Percentiles rank a stretch among this genome's conserved stretches.
Conservation (phyloP, 2,329 filamentous ascomycete species). For the Podosphaera fusca region DNA sequence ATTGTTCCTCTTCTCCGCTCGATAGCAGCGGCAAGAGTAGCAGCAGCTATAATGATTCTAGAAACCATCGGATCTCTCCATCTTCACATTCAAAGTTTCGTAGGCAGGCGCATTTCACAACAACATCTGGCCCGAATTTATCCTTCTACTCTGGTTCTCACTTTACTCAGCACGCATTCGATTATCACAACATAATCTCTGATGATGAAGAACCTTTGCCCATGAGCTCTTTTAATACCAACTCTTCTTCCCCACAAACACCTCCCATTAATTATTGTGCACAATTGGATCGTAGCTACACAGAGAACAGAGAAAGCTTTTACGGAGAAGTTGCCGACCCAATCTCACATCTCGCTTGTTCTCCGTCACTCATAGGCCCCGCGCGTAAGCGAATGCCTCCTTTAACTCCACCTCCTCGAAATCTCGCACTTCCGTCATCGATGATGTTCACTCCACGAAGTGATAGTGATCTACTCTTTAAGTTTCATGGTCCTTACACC, state of each 20-base stretch:
- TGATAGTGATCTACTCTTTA: not conserved
- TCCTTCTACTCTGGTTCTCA: conserved; percentile 44
- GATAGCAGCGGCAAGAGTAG: conserved; percentile 13
- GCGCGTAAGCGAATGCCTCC: conserved; percentile 7
- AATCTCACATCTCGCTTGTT: conserved; percentile 68
- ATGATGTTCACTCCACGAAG: not conserved
- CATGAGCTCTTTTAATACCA: conserved; percentile 47
- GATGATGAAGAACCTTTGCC: conserved; percentile 71
- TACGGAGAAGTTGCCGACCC: conserved; percentile 66
- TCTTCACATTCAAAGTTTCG: conserved; percentile 69
- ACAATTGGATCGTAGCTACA: conserved; percentile 6
- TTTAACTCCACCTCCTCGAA: not conserved
- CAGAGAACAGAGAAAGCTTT: conserved; percentile 30
- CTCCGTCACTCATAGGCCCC: conserved; percentile 59
- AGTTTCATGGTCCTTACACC: conserved; percentile 41
- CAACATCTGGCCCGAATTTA: conserved; percentile 44
- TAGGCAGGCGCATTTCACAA: conserved; percentile 52
- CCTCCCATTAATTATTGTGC: conserved; percentile 29
- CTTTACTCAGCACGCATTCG: conserved; percentile 12
- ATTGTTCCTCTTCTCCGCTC: conserved; percentile 40
- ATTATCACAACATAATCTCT: conserved; percentile 27
- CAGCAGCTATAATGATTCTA: too few relatives aligned
- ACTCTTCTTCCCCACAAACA: conserved; percentile 66
- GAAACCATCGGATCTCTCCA: conserved; percentile 43
- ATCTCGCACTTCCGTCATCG: conserved; percentile 28